A percentile compares a stretch with the other conserved stretches of the same genome.
Evolutionary conservation across 192 early-diverging fungal species (phyloP).

Genomic region (Coemansia sp.): DNA sequence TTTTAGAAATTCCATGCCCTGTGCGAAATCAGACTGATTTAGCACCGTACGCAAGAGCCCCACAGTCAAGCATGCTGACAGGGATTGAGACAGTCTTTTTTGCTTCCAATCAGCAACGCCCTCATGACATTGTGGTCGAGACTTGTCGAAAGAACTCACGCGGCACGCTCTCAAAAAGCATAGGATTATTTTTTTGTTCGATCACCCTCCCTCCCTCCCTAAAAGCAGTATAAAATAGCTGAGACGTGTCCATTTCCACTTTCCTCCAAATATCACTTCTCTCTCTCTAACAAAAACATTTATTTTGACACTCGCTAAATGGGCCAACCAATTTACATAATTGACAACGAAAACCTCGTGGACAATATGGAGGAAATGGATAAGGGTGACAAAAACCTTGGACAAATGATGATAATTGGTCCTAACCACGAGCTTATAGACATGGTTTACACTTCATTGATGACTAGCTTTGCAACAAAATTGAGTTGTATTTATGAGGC

Average conservation of each 20-base stretch:
- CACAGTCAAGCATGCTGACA: neutral
- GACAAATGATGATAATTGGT: neutral
- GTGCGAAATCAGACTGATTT: neutral
- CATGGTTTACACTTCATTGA: neutral
- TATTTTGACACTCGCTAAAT: neutral
- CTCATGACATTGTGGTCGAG: neutral
- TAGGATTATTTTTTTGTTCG: neutral
- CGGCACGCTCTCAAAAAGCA: neutral
- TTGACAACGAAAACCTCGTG: neutral
- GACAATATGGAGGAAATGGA: neutral
- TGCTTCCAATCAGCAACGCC: neutral
- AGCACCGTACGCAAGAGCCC: neutral
- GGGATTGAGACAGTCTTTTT: neutral
- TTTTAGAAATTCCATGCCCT: neutral
- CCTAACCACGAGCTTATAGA: neutral
- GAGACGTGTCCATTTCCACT: neutral
- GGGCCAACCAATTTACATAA: neutral
- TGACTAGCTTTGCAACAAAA: neutral
- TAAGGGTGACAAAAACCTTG: neutral
- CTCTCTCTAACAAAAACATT: too few relatives aligned
- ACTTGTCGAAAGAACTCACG: neutral
- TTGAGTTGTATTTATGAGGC: neutral
- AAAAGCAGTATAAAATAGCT: neutral
- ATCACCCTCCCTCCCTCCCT: neutral
- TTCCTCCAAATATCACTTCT: neutral